A percentile compares a stretch with the other conserved stretches of the same genome.
Evolutionary conservation across 169 alveolate species (phyloP).

Genomic region (Plasmodium cynomolgi): DNA sequence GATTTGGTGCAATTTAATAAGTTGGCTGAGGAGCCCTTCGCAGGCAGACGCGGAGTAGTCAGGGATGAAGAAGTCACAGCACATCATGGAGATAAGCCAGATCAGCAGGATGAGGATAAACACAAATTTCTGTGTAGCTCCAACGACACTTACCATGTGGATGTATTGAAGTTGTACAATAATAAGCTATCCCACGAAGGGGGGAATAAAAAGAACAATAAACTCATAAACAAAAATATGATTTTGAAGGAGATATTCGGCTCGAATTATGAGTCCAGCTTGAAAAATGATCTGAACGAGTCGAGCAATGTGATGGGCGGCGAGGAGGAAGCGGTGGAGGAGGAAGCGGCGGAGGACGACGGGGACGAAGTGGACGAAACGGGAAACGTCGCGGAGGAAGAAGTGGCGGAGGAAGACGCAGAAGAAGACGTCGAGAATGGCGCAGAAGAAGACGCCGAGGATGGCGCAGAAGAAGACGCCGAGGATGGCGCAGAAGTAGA

Average conservation of each 20-base stretch:
- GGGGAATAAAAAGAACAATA: slow-evolving; percentile 14
- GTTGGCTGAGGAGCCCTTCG: neutral
- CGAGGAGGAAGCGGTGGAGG: neutral
- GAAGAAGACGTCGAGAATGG: neutral
- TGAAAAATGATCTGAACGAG: slow-evolving; percentile 57
- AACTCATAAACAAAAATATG: slow-evolving; percentile 71
- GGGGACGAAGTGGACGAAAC: slow-evolving; percentile 2
- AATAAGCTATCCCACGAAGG: slow-evolving; percentile 36
- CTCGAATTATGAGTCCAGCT: slow-evolving; percentile 71
- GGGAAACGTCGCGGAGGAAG: neutral
- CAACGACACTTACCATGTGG: slow-evolving; percentile 31
- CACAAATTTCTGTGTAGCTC: slow-evolving; percentile 37
- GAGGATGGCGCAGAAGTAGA: neutral
- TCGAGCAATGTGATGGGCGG: slow-evolving; percentile 25
- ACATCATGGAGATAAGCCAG: neutral
- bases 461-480: neutral
- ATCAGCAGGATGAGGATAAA: slow-evolving; percentile 10
- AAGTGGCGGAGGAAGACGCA: slow-evolving; percentile 6
- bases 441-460: neutral
- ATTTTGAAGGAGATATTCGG: slow-evolving; percentile 73
- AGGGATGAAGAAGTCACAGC: neutral
- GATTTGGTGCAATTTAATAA: slow-evolving; percentile 4
- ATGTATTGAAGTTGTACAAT: slow-evolving; percentile 51
- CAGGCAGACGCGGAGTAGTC: neutral
- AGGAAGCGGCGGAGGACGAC: neutral